Conservation (phyloP, 257 asterid genomes). For the Solanum lycopersicoides region DNA sequence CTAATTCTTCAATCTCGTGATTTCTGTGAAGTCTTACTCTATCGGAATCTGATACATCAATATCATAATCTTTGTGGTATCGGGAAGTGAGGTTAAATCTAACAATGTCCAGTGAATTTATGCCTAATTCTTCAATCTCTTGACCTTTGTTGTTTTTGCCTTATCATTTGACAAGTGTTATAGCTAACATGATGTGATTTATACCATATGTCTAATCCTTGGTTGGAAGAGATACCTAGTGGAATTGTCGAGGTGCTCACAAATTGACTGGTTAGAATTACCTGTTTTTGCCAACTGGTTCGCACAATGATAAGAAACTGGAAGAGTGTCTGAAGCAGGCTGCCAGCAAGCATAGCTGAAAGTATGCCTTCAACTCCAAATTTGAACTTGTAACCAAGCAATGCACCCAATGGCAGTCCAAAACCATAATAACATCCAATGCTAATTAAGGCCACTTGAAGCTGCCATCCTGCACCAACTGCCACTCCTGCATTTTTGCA, state of each 20-base stretch:
- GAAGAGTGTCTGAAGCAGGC: constrained; percentile 20
- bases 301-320: constrained; percentile 2
- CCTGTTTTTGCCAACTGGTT: constrained; percentile 27
- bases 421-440: constrained; percentile 14
- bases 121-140: background rate
- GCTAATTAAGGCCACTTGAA: constrained; percentile 21
- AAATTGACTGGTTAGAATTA: background rate
- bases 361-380: constrained; percentile 27
- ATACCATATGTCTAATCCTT: background rate
- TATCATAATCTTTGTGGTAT: background rate
- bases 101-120: background rate
- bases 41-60: background rate
- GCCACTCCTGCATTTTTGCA: constrained; percentile 21
- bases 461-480: constrained; percentile 36
- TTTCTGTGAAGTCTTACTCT: background rate
- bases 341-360: constrained; percentile 29
- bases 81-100: background rate
- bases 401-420: constrained; percentile 26
- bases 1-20: background rate
- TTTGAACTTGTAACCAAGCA: constrained; percentile 21
- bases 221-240: background rate
- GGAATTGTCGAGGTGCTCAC: background rate
- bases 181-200: background rate
- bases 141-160: background rate
- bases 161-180: background rate